Evolutionary conservation across 495 filamentous ascomycete species (phyloP).

Genomic region (Penicillium pancosmium): DNA sequence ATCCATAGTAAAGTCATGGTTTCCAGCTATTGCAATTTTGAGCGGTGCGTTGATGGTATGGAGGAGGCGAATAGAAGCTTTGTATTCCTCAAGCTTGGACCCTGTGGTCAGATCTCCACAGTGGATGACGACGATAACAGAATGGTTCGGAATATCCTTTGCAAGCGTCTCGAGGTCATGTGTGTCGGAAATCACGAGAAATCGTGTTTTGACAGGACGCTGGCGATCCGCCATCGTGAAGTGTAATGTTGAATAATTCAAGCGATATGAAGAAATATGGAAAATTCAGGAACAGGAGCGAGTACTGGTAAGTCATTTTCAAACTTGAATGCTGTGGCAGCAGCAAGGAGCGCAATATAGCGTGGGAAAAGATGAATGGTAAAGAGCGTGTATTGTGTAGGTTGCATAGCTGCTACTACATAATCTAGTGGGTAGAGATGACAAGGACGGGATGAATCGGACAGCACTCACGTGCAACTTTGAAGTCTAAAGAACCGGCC

Average conservation of each 20-base stretch:
- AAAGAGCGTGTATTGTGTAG: neutral
- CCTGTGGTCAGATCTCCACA: conserved; percentile 67
- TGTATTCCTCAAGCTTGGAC: conserved; percentile 59
- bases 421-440: no score
- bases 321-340: no score
- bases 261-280: neutral
- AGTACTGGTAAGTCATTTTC: no score
- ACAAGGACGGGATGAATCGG: no score
- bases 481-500: no score
- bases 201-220: conserved; percentile 38
- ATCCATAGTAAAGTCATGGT: conserved; percentile 72
- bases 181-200: conserved; percentile 62
- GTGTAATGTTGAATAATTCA: neutral
- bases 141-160: conserved; percentile 30
- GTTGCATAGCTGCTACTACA: no score
- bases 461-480: no score
- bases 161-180: conserved; percentile 42
- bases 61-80: conserved; percentile 51
- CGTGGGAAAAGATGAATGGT: neutral
- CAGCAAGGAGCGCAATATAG: no score
- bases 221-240: neutral
- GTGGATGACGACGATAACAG: conserved; percentile 66
- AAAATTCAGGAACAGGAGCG: no score
- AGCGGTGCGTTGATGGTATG: conserved; percentile 56
- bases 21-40: conserved; percentile 75